Conservation (phyloP, 192 early-diverging fungal species). For the Mortierella antarctica region DNA sequence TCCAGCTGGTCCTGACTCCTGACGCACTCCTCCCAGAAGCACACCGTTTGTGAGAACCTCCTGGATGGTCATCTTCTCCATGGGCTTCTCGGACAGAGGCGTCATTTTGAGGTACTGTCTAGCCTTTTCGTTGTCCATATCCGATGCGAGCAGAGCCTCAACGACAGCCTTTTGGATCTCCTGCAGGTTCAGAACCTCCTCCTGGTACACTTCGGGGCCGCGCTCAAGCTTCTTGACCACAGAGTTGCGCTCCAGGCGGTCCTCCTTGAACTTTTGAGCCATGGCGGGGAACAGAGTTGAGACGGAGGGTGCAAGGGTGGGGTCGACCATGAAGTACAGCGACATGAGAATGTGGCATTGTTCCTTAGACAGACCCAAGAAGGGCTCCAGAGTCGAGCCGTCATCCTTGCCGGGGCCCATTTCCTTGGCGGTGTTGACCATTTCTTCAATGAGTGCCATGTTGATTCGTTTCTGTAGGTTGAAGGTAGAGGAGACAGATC, state of each 20-base stretch:
- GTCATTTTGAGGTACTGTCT: constrained; percentile 46
- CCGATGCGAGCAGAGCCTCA: constrained; percentile 37
- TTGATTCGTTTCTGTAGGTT: background rate
- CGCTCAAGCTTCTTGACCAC: constrained; percentile 59
- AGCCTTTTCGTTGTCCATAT: constrained; percentile 62
- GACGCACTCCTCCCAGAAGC: constrained; percentile 57
- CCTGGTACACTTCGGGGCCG: constrained; percentile 37
- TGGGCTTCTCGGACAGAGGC: constrained; percentile 15
- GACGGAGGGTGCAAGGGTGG: constrained; percentile 57
- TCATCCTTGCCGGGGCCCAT: background rate
- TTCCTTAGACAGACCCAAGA: constrained; percentile 58
- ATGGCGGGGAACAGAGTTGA: constrained; percentile 60
- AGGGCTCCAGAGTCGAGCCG: constrained; percentile 30
- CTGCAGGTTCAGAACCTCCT: constrained; percentile 58
- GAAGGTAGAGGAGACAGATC: background rate
- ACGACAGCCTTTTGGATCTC: constrained; percentile 62
- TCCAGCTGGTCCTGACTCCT: constrained; percentile 36
- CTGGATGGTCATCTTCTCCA: constrained; percentile 52
- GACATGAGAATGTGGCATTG: constrained; percentile 61
- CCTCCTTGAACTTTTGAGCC: constrained; percentile 56
- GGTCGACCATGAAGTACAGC: constrained; percentile 61
- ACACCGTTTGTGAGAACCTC: constrained; percentile 58
- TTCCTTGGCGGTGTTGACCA: constrained; percentile 2
- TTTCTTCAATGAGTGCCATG: constrained; percentile 32
- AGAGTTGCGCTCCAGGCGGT: constrained; percentile 61